Base-by-base conservation (phyloP, 768 basidiomycete species). In the Lentinula guzmanii region DNA sequence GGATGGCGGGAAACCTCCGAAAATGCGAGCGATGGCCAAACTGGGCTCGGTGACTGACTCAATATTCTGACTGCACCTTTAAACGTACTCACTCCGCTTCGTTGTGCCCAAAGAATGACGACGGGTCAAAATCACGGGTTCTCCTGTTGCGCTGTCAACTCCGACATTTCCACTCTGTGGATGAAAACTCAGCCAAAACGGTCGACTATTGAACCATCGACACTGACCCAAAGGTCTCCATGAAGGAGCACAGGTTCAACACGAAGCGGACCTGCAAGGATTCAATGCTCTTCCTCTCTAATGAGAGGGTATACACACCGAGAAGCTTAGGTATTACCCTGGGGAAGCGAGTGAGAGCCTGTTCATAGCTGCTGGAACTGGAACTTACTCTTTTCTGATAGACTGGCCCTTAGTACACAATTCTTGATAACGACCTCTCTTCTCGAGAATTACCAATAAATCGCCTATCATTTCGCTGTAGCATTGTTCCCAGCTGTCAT, bases 61-160 rank as follows among this genome's bases (percentile, higher is more conserved):
- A 21, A 13, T 16, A 2, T 13, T 1, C 10, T 34, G 21, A 46
- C 7, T 59, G 15, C n/a, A 18, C n/a, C 4, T 9, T 34, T 24
- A 28, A 15, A 8, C 21, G 39, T 28, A 71, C 84, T 72, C 66
- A 92, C 91, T 93, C 91, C 13, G 87, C 86, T 74, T 93, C 91
- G 62, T 86, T 86, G 66, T 92, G 91, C 2, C 91, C 91, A 65
- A 82, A 92, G 68, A 85, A 89, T 4, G 88, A 89, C 2, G 90
- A 85, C 2, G 90, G 89, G 66, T 93, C 90, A 64, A 85, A 92
- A 92, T 86, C 1, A 90, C 73, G 0, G 91, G 88, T 58, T 84
- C 70, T 4, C 80, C 82, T 5, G 77, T 83, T 24, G 61, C 58
- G 41, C 67, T 69, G 62, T 90, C 86, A 24, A 81, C 75, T 7